Percentiles rank a stretch among this genome's conserved stretches.
These are phyloP conservation scores for Priceomyces melissophilus DNA, from an alignment of 805 yeast genomes.

Conservation along the genomic window DNA sequence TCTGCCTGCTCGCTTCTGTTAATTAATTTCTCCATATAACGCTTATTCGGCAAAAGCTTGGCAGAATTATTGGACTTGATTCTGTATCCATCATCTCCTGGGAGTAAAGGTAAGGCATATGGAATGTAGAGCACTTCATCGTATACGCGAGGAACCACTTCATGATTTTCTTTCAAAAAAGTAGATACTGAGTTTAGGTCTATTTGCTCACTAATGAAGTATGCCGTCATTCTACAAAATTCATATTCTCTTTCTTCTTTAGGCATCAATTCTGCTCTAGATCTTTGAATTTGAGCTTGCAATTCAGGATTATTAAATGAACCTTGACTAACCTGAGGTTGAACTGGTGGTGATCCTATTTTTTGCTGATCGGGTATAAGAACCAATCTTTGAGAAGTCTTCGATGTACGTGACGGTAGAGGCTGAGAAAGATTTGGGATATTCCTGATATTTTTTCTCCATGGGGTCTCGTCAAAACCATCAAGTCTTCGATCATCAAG, in stretches of 20 bases:
- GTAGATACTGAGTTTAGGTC: constrained; percentile 58
- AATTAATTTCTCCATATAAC: constrained; percentile 70
- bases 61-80: constrained; percentile 65
- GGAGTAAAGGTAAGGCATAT: constrained; percentile 78
- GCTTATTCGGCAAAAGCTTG: constrained; percentile 38
- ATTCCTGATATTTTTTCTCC: constrained; percentile 40
- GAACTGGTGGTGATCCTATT: constrained; percentile 12
- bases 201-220: constrained; percentile 81
- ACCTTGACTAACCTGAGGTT: constrained; percentile 8
- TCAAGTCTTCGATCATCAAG: constrained; percentile 6
- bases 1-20: constrained; percentile 82
- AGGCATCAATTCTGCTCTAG: constrained; percentile 56
- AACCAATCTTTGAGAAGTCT: constrained; percentile 81
- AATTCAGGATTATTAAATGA: constrained; percentile 11
- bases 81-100: constrained; percentile 77
- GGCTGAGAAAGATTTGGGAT: constrained; percentile 51
- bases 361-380: constrained; percentile 67
- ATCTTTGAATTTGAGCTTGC: constrained; percentile 32
- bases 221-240: constrained; percentile 86
- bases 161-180: constrained; percentile 68
- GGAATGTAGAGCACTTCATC: constrained; percentile 94
- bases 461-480: background rate
- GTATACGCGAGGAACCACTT: constrained; percentile 80
- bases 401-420: constrained; percentile 74
- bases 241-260: constrained; percentile 60